These are phyloP conservation scores for Colletotrichum aenigma DNA, from an alignment of 2,329 filamentous ascomycete species.

Conservation along the genomic window DNA sequence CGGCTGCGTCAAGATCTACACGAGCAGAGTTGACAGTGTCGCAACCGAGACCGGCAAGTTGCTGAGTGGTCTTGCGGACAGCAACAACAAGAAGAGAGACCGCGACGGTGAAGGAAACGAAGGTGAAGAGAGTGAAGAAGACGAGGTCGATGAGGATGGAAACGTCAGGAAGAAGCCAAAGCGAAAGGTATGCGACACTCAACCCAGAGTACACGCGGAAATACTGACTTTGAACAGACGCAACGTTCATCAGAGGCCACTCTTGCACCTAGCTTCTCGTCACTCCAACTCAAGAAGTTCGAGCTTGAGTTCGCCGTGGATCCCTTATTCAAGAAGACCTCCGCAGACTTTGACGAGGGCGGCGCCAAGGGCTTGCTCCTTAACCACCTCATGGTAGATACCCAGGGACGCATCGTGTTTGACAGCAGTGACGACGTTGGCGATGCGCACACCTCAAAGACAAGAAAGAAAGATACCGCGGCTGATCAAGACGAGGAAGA, in stretches of 20 bases:
- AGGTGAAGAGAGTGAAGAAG: constrained; percentile 70
- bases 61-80: constrained; percentile 90
- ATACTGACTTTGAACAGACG: constrained; percentile 41
- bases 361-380: constrained; percentile 93
- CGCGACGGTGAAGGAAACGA: constrained; percentile 68
- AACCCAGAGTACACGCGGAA: constrained; percentile 9
- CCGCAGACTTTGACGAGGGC: constrained; percentile 97
- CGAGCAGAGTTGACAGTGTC: constrained; percentile 96
- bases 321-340: constrained; percentile 98
- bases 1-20: constrained; percentile 99
- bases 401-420: constrained; percentile 91
- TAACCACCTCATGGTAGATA: constrained; percentile 96
- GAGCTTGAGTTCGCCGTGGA: constrained; percentile 97
- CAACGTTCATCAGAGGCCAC: constrained; percentile 91
- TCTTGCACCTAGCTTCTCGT: constrained; percentile 83
- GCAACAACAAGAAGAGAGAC: constrained; percentile 75
- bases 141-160: constrained; percentile 63
- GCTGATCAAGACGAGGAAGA: constrained; percentile 41
- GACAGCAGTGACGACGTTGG: constrained; percentile 91
- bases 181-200: constrained; percentile 67
- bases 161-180: constrained; percentile 66
- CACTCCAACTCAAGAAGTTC: constrained; percentile 94
- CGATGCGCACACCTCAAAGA: constrained; percentile 50
- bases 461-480: constrained; percentile 38
- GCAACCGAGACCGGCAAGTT: constrained; percentile 97